These are phyloP conservation scores for Astrocystis sublimbata DNA, from an alignment of 495 filamentous ascomycete genomes.

Conservation along the genomic window DNA sequence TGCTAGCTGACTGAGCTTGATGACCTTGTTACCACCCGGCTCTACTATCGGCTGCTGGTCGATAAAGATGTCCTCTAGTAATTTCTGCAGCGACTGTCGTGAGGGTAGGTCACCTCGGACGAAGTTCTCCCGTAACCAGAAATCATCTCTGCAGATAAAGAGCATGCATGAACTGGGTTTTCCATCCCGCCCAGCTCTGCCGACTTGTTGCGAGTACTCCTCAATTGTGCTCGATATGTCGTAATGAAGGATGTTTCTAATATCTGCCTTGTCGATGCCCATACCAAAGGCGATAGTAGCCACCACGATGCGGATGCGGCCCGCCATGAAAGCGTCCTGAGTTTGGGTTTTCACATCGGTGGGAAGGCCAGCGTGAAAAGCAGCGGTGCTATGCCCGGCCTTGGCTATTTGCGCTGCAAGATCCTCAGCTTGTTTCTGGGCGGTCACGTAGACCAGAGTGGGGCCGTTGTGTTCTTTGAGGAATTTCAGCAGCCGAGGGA, in stretches of 20 bases:
- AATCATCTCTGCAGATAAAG: constrained; percentile 54
- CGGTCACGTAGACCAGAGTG: constrained; percentile 59
- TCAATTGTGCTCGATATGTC: constrained; percentile 56
- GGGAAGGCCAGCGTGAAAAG: constrained; percentile 57
- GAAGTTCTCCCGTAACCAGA: constrained; percentile 55
- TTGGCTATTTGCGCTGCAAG: constrained; percentile 39
- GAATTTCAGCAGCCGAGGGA: constrained; percentile 48
- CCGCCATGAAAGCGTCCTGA: constrained; percentile 57
- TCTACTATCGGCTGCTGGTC: constrained; percentile 20
- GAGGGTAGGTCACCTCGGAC: constrained; percentile 58
- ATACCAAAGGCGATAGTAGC: constrained; percentile 64
- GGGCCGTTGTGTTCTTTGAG: constrained; percentile 50
- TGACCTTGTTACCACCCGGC: constrained; percentile 38
- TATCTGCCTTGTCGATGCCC: constrained; percentile 61
- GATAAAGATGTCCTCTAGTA: constrained; percentile 55
- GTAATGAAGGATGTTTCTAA: constrained; percentile 60
- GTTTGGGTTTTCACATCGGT: constrained; percentile 39
- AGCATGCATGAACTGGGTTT: constrained; percentile 53
- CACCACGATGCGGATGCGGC: constrained; percentile 49
- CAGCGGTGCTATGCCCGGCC: constrained; percentile 41
- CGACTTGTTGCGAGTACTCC: constrained; percentile 62
- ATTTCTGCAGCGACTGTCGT: constrained; percentile 39
- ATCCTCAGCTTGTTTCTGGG: constrained; percentile 51
- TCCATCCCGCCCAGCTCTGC: constrained; percentile 58
- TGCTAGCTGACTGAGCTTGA: constrained; percentile 43